These are phyloP conservation scores for Beauveria sp. DNA, from an alignment of 2,329 filamentous ascomycete species.

Conservation along the genomic window DNA sequence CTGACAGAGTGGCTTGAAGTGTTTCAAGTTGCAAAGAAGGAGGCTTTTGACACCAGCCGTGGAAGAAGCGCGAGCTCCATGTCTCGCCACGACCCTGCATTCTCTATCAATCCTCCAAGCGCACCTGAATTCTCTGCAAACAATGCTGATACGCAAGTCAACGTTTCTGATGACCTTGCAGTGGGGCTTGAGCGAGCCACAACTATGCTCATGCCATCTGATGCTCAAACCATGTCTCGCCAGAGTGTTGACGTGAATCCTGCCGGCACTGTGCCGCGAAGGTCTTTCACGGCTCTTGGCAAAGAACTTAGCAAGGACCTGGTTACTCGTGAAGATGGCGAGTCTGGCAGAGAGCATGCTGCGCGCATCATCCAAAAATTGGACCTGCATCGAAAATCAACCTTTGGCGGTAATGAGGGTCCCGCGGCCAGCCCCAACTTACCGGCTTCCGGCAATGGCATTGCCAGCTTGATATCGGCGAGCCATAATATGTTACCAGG, in stretches of 20 bases:
- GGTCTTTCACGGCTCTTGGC: slow-evolving; percentile 47
- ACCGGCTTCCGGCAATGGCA: slow-evolving; percentile 48
- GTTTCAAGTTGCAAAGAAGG: slow-evolving; percentile 90
- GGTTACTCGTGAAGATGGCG: slow-evolving; percentile 53
- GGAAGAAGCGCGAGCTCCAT: slow-evolving; percentile 40
- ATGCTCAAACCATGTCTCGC: slow-evolving; percentile 50
- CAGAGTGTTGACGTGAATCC: slow-evolving; percentile 64
- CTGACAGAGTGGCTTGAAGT: slow-evolving; percentile 92
- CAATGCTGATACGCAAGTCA: slow-evolving; percentile 56
- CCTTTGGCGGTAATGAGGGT: slow-evolving; percentile 38
- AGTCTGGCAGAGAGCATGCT: slow-evolving; percentile 72
- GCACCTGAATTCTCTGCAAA: slow-evolving; percentile 88
- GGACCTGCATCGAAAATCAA: slow-evolving; percentile 76
- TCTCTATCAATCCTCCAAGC: slow-evolving; percentile 82
- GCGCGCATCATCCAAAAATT: slow-evolving; percentile 83
- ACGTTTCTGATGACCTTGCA: slow-evolving; percentile 42
- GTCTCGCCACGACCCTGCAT: slow-evolving; percentile 62
- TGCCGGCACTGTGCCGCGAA: slow-evolving; percentile 33
- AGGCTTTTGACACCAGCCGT: slow-evolving; percentile 70
- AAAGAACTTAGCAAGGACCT: slow-evolving; percentile 30
- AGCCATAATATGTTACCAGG: slow-evolving; percentile 73
- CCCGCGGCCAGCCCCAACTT: slow-evolving; percentile 30
- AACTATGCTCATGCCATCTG: slow-evolving; percentile 56
- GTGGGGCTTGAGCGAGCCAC: slow-evolving; percentile 48
- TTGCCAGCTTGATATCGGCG: slow-evolving; percentile 78